Percentiles rank a stretch among this genome's conserved stretches.
These are phyloP conservation scores for Aquilaria yunnanensis DNA, from an alignment of 345 rosid genomes.

Conservation along the genomic window DNA sequence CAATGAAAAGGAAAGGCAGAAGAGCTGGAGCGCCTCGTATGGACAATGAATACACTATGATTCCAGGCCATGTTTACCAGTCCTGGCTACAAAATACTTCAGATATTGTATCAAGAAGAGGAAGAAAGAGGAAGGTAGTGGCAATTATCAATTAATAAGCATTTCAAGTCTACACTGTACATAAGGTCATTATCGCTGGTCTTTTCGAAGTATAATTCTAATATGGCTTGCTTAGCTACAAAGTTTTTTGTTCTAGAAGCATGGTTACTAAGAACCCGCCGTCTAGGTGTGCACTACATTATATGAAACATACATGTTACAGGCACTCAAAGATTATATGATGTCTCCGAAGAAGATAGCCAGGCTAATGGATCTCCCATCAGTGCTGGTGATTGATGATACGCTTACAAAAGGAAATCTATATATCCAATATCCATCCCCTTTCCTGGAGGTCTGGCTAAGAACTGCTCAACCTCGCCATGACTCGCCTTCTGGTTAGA, in stretches of 20 bases:
- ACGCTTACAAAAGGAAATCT: constrained; percentile 21
- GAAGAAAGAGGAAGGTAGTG: constrained; percentile 57
- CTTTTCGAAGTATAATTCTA: not conserved
- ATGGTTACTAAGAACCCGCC: not conserved
- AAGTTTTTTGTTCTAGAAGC: not conserved
- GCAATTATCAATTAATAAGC: not conserved
- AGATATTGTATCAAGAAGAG: constrained; percentile 43
- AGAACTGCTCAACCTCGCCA: constrained; percentile 45
- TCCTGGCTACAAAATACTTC: constrained; percentile 73
- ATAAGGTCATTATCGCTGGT: not conserved
- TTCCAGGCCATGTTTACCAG: constrained; percentile 59
- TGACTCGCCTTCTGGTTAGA: constrained; percentile 54
- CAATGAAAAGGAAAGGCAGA: constrained; percentile 41
- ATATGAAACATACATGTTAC: constrained; percentile 13
- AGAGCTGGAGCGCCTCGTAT: constrained; percentile 29
- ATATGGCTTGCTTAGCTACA: not conserved
- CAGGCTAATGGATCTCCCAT: constrained; percentile 66
- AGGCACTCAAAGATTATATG: constrained; percentile 28
- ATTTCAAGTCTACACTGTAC: constrained; percentile 1
- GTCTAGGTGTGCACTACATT: not conserved
- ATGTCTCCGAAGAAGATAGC: constrained; percentile 35
- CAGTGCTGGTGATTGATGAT: constrained; percentile 43
- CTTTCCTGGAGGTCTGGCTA: constrained; percentile 60
- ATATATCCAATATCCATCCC: constrained; percentile 51
- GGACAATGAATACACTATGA: constrained; percentile 69